Evolutionary conservation across 2,329 filamentous ascomycete species (phyloP), one percentile per base, ranked within the genome.

Genomic region (Cladosporium sp.): DNA sequence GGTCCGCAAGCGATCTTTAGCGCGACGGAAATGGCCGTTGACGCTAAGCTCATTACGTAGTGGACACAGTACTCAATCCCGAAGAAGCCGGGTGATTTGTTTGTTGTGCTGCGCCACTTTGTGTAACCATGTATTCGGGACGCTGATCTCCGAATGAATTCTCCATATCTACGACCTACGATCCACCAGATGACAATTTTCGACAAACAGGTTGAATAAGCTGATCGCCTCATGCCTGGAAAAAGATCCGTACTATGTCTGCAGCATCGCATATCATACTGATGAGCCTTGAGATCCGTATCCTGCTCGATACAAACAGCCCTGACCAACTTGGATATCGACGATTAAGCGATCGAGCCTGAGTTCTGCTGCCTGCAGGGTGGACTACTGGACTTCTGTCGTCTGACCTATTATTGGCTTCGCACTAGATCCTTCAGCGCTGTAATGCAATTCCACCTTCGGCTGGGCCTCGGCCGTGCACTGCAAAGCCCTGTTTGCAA

Each of bases 381-480:
- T 28, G 57, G 12, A 59, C 52, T 54, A 11, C 47, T 52, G 3
- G 21, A 4, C 3, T 21, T 12, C 32, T 36, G 21, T 21, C 55
- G 15, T 59, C 57, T 24, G 15, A 38, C 6, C 57, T 59, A 59
- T 59, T 30, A 59, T 44, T 59, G 24, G 38, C 57, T 47, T 59
- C 36, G 21, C 36, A 30, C 57, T 59, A 59, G n/a, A 30, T 47
- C 36, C 36, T 41, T 28, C 21, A 12, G 55, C 12, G 34, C 55
- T 38, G 34, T 38, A 15, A 47, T 44, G 57, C 57, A n/a, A 59
- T 24, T 59, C 57, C 34, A 59, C 57, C 57, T 59, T 59, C 36
- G 36, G 36, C 57, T 47, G 18, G 38, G 26, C 57, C 57, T 41
- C 26, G 14, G 10, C 36, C 57, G 26, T 59, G 57, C 57, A 5